Evolutionary conservation across 2,329 filamentous ascomycete genomes (phyloP), one percentile per base, ranked within the genome.

Genomic region (Phyllosticta citrichinensis): DNA sequence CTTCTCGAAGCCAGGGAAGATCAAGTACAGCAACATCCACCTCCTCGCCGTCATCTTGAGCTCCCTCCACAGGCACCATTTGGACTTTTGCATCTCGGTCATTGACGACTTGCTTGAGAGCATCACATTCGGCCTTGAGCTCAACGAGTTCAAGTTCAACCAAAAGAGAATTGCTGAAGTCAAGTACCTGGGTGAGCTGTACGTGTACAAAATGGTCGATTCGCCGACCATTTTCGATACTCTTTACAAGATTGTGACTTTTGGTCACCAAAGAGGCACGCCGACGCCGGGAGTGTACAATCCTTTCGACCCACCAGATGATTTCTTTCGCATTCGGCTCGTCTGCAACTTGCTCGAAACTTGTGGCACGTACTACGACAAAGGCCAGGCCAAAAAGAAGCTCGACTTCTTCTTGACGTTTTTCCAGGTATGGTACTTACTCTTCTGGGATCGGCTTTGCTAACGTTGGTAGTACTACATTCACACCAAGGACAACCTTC

Each of bases 111-210:
- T 97, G 5, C 80, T 97, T 17, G 95, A 99, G 74, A 87, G 89
- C 5, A 87, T 99, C 65, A 88, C 83, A 0, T 83, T 95, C 65
- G 94, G 94, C 1, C 80, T 99, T 2, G 94, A 99, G 74, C 85
- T 92, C 67, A 97, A 97, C 68, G 94, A 99, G 71, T 99, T 97
- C 81, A 92, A 95, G 69, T 95, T 91, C 76, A 97, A 96, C 71
- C 94, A 99, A 75, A 87, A 92, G 63, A 87, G 94, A 22, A 87
- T 99, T 64, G 90, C 95, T 2, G 93, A 97, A 73, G 90, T 96
- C 69, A 97, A 97, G 72, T 99, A 97, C 71, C 80, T 99, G 5
- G 92, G 90, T 22, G 94, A 99, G 74, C 83, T 99, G 10, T 99
- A 99, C 77, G 96, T 97, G 69, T 99, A 97, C 72, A 89, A 94